Percentiles rank a stretch among this genome's conserved stretches.
Evolutionary conservation across 2,329 filamentous ascomycete species (phyloP).

Genomic region (Fusarium stilboides): DNA sequence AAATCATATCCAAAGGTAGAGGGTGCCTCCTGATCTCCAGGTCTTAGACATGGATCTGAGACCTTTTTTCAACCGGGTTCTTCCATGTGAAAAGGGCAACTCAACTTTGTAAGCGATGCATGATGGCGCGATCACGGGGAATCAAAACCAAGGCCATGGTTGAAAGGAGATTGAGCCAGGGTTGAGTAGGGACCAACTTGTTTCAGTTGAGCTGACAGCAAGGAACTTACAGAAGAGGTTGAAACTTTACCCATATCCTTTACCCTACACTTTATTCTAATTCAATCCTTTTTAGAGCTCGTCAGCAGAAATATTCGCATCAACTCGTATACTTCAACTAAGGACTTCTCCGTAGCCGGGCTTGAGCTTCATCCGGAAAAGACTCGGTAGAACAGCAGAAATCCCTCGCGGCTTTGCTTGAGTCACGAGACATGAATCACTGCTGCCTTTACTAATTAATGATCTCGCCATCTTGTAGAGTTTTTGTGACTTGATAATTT

Average conservation of each 20-base stretch:
- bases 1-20: neutral
- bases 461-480: conserved; percentile 36
- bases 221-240: neutral
- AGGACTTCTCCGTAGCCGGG: neutral
- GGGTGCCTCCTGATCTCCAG: conserved; percentile 10
- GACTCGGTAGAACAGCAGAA: conserved; percentile 48
- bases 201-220: conserved; percentile 27
- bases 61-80: conserved; percentile 21
- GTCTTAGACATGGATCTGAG: conserved; percentile 40
- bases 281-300: neutral
- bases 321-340: neutral
- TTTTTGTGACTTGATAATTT: conserved; percentile 25
- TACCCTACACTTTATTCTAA: conserved; percentile 11
- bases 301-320: neutral
- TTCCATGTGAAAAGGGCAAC: conserved; percentile 26
- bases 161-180: conserved; percentile 24
- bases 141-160: conserved; percentile 15
- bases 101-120: conserved; percentile 11
- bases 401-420: conserved; percentile 30
- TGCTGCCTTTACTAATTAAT: conserved; percentile 28
- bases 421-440: conserved; percentile 48
- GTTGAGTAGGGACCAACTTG: conserved; percentile 6
- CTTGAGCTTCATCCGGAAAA: conserved; percentile 40
- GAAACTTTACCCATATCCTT: neutral
- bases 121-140: conserved; percentile 36